Percentiles rank a stretch among this genome's conserved stretches.
phyloP scores from a whole-genome alignment of 2,329 filamentous ascomycete species.

The Beauveria pseudobassiana region DNA sequence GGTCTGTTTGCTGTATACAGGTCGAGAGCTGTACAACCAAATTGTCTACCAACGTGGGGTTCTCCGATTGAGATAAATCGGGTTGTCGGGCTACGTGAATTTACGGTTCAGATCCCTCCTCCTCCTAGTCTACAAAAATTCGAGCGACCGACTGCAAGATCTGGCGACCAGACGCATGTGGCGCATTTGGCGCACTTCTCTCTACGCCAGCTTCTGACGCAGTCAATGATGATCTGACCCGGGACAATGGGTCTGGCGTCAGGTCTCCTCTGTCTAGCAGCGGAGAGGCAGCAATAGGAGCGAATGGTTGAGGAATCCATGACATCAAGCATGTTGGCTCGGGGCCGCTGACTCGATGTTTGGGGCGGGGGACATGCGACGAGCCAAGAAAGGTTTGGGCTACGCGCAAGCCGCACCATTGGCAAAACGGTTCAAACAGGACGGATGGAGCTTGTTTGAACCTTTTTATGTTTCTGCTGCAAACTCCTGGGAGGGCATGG shows the following conservation, averaged over 20 bases:
- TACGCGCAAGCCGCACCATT: not conserved
- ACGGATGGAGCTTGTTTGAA: not conserved
- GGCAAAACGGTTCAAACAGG: not conserved
- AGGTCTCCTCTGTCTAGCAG: not conserved
- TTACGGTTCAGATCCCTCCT: too few species aligned
- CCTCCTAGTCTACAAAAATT: too few species aligned
- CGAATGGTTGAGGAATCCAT: not conserved
- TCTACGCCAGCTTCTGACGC: not conserved
- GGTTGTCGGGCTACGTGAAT: too few species aligned
- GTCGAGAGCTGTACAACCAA: too few species aligned
- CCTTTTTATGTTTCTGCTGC: not conserved
- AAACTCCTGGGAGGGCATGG: too few species aligned
- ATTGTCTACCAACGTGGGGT: too few species aligned
- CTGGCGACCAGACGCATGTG: too few species aligned
- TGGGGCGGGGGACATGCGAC: not conserved
- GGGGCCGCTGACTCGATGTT: not conserved
- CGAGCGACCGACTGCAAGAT: too few species aligned
- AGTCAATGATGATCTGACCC: not conserved
- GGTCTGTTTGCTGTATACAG: too few species aligned
- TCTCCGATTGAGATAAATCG: too few species aligned
- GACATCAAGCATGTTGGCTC: not conserved
- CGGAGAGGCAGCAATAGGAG: not conserved
- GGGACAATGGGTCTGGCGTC: not conserved
- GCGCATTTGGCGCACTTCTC: too few species aligned
- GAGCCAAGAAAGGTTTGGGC: not conserved